Percentiles rank a stretch among this genome's conserved stretches.
Conservation (phyloP, 345 rosid genomes). For the Leavenworthia alabamica region DNA sequence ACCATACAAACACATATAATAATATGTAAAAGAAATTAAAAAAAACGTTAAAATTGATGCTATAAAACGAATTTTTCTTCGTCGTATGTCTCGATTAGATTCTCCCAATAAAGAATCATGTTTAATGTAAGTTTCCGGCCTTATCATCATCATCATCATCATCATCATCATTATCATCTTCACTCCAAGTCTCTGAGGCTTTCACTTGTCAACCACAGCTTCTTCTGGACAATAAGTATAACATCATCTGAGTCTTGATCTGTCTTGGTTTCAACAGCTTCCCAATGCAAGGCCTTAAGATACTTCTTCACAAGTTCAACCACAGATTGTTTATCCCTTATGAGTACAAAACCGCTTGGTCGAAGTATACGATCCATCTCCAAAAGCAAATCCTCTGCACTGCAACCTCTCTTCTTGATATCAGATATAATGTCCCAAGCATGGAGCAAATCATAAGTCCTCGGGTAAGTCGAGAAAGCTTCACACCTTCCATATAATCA, state of each 20-base stretch:
- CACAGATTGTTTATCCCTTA: slow-evolving; percentile 62
- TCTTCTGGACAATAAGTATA: slow-evolving; percentile 62
- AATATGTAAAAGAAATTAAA: slow-evolving; percentile 17
- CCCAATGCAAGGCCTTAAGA: slow-evolving; percentile 76
- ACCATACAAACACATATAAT: slow-evolving; percentile 19
- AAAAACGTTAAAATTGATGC: slow-evolving; percentile 16
- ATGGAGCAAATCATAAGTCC: slow-evolving; percentile 84
- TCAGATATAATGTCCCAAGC: slow-evolving; percentile 70
- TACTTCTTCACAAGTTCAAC: slow-evolving; percentile 65
- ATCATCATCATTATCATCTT: slow-evolving; percentile 1
- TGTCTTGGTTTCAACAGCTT: slow-evolving; percentile 55
- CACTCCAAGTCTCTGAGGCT: slow-evolving; percentile 62
- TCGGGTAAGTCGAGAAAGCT: slow-evolving; percentile 79
- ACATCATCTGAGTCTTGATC: slow-evolving; percentile 44
- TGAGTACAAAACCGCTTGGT: slow-evolving; percentile 69
- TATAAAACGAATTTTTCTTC: slow-evolving; percentile 23
- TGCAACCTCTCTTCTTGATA: slow-evolving; percentile 66
- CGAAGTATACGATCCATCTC: slow-evolving; percentile 96
- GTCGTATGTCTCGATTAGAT: slow-evolving; percentile 25
- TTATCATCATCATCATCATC: slow-evolving; percentile 4
- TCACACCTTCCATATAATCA: slow-evolving; percentile 57
- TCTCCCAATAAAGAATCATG: slow-evolving; percentile 3
- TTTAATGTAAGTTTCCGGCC: not conserved
- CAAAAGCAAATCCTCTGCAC: slow-evolving; percentile 67
- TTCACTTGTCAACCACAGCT: slow-evolving; percentile 77